Evolutionary conservation across 2,329 filamentous ascomycete genomes (phyloP).

Genomic region (Fusarium paranaense): DNA sequence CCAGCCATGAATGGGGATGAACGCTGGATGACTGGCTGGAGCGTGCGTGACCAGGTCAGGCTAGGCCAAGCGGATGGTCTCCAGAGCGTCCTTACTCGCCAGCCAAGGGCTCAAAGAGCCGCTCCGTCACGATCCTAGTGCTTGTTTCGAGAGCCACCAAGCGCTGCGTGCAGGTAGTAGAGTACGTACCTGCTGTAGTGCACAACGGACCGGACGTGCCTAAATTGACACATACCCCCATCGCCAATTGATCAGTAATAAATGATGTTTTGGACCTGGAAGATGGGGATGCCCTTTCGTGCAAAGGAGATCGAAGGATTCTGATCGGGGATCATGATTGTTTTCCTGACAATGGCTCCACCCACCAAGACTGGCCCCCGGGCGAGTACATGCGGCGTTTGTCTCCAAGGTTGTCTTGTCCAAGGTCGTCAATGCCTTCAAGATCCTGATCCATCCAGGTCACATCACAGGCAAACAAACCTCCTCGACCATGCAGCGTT

Average conservation of each 20-base stretch:
- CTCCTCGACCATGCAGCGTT: neutral
- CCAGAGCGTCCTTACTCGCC: slow-evolving; percentile 35
- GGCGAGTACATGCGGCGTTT: neutral
- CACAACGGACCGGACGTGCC: slow-evolving; percentile 6
- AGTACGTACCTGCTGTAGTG: slow-evolving; percentile 29
- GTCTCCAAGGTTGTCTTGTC: neutral
- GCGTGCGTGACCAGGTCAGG: slow-evolving; percentile 36
- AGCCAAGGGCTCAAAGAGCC: slow-evolving; percentile 43
- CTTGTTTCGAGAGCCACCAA: slow-evolving; percentile 32
- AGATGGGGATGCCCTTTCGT: slow-evolving; percentile 3
- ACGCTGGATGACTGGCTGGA: slow-evolving; percentile 39
- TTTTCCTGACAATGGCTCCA: slow-evolving; percentile 13
- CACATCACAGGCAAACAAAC: neutral
- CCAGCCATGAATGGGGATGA: slow-evolving; percentile 35
- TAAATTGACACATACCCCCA: slow-evolving; percentile 38
- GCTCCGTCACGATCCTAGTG: slow-evolving; percentile 46
- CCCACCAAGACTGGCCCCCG: neutral
- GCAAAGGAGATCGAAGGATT: slow-evolving; percentile 8
- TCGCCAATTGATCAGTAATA: slow-evolving; percentile 22
- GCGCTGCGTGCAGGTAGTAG: slow-evolving; percentile 13
- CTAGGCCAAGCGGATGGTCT: slow-evolving; percentile 35
- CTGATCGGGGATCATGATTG: slow-evolving; percentile 13
- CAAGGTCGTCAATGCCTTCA: neutral
- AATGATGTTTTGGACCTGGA: slow-evolving; percentile 15
- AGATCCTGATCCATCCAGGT: neutral